Percentiles rank a stretch among this genome's conserved stretches.
phyloP scores from a whole-genome alignment of 495 filamentous ascomycete genomes.

The Penicillium samsonianum region DNA sequence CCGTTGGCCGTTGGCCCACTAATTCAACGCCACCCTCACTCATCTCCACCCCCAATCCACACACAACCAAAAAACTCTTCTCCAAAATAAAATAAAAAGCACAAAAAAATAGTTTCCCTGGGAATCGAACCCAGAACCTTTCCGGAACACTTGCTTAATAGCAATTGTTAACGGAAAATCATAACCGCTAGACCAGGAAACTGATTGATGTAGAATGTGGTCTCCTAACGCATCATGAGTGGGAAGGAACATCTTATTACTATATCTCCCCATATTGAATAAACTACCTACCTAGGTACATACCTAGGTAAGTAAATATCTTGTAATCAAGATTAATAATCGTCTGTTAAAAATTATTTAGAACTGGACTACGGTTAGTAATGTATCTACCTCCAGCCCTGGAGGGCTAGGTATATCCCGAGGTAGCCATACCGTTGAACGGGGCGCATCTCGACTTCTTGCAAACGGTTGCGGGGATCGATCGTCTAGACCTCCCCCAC shows the following conservation, averaged over 20 bases:
- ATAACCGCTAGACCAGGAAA: conserved; percentile 20
- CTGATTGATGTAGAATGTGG: not conserved
- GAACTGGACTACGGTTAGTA: too few relatives aligned
- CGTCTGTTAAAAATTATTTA: too few relatives aligned
- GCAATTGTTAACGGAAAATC: conserved; percentile 19
- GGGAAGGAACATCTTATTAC: too few relatives aligned
- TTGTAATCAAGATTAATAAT: too few relatives aligned
- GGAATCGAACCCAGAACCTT: conserved; percentile 31
- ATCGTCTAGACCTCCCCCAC: conserved; percentile 9
- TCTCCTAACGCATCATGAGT: not conserved
- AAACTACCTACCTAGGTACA: too few relatives aligned
- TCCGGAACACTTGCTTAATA: conserved; percentile 13
- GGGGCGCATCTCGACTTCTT: conserved; percentile 10
- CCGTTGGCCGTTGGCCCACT: not conserved
- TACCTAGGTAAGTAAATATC: too few relatives aligned
- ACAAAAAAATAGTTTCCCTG: conserved; percentile 24
- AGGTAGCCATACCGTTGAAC: too few relatives aligned
- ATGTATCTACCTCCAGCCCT: too few relatives aligned
- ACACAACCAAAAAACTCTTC: not conserved
- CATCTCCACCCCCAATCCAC: not conserved
- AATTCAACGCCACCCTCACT: not conserved
- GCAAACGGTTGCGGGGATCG: conserved; percentile 11
- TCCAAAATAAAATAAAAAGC: not conserved
- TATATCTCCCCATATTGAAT: too few relatives aligned
- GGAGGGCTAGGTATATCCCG: too few relatives aligned